Conservation (phyloP, 2,329 filamentous ascomycete genomes). For the Xylariaceae sp. region DNA sequence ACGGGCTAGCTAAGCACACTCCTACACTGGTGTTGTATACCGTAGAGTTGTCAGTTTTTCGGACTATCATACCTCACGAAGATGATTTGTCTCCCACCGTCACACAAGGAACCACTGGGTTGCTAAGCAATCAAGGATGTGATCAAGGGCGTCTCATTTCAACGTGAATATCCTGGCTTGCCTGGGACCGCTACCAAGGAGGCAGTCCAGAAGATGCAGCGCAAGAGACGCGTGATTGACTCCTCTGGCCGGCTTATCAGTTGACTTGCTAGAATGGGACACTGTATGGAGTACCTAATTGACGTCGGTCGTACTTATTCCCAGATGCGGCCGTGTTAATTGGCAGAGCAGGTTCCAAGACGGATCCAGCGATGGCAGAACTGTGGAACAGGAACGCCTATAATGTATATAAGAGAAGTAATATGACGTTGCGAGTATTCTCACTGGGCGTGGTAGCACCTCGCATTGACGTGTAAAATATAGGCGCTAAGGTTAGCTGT, state of each 20-base stretch:
- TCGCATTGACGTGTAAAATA: conserved; percentile 16
- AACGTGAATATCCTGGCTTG: too few species aligned
- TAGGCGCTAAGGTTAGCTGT: conserved; percentile 1
- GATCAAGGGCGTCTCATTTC: too few species aligned
- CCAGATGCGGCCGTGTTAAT: neutral
- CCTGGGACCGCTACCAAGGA: too few species aligned
- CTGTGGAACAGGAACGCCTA: conserved; percentile 11
- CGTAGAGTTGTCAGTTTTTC: too few species aligned
- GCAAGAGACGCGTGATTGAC: too few species aligned
- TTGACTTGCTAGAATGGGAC: too few species aligned
- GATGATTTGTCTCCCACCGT: too few species aligned
- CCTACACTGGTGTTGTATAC: neutral
- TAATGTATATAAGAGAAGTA: conserved; percentile 20
- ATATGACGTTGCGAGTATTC: conserved; percentile 3
- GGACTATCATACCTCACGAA: too few species aligned
- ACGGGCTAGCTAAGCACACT: neutral
- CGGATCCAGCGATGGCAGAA: conserved; percentile 8
- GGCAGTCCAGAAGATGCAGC: too few species aligned
- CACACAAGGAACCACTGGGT: neutral
- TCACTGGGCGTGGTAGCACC: conserved; percentile 5
- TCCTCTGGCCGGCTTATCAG: too few species aligned
- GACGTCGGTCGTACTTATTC: too few species aligned
- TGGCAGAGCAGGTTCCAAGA: conserved; percentile 6
- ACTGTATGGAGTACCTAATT: too few species aligned
- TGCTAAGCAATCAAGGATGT: neutral